Base-by-base conservation (phyloP, 139 green algal genomes). In the Micractinium sp. region DNA sequence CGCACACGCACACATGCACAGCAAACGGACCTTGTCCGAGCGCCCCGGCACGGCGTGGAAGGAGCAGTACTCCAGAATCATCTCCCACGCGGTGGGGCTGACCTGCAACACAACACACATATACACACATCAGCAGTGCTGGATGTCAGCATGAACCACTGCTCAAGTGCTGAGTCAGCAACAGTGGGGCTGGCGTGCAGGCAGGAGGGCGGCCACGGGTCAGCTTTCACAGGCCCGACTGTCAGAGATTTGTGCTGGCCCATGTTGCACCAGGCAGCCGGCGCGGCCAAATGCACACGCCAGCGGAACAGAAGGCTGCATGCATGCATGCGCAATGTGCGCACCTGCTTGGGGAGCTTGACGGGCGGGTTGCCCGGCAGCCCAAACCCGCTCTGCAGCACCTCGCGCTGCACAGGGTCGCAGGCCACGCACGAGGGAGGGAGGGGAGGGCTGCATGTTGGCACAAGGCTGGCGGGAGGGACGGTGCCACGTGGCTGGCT, bases 301-400 rank as follows among this genome's bases (percentile, higher is more conserved):
- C 69, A 29, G 22, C 69, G 27, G 20, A 25, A 33, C 73, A 79
- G 38, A 4, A 56, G 5, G 79, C 56, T 39, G 56, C 53, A 73
- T 7, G 12, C 81, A 25, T 4, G 53, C 56, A 20, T 71, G 71
- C 71, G 16, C 63, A 15, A 12, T 78, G 71, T 56, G 47, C n/a
- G 35, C 33, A 94, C 92, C 93, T 95, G 94, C 87, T 95, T 96
- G 29, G 94, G 94, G 67, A 96, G 90, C 2, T 71, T 18, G 20
- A 96, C 85, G 7, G 94, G 92, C 4, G 92, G 89, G 9, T 79
- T 76, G 61, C 87, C 56, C 0, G 79, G 81, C 20, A 91, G 74
- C 18, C 93, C 94, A 31, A 69, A 77, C 9, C 91, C 94, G 27
- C 85, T 84, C 23, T 86, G 89, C 85, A 94, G 19, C 25, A 95